A percentile compares a stretch with the other conserved stretches of the same genome.
phyloP scores from a whole-genome alignment of 768 basidiomycete genomes.

The Antrodiella citrinella region DNA sequence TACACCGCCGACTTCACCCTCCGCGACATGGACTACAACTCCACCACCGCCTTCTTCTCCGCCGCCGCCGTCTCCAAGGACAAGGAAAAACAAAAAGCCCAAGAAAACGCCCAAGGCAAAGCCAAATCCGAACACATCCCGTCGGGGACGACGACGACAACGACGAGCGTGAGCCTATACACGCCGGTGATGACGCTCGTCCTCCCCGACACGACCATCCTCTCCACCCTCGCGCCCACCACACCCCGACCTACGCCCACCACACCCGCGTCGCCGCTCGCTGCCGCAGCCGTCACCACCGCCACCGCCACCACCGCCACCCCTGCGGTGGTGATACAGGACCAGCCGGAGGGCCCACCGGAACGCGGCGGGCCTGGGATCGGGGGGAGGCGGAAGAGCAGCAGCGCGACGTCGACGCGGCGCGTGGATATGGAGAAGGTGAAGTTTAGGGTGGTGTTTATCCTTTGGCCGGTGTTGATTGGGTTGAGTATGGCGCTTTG shows the following conservation, averaged over 20 bases:
- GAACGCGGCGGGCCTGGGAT: not conserved
- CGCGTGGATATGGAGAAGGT: slow-evolving; percentile 17
- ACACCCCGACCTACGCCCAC: not conserved
- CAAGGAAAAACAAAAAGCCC: not conserved
- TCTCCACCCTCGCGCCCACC: slow-evolving; percentile 4
- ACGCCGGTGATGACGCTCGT: slow-evolving; percentile 6
- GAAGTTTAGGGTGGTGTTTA: slow-evolving; percentile 40
- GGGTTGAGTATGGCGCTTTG: slow-evolving; percentile 49
- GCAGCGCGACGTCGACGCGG: not conserved
- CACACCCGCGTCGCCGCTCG: not conserved
- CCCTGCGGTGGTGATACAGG: not conserved
- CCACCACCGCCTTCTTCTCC: not conserved
- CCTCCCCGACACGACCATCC: slow-evolving; percentile 4
- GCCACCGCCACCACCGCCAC: slow-evolving; percentile 4
- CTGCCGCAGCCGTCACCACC: not conserved
- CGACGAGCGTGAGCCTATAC: not conserved
- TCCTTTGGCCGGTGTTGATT: slow-evolving; percentile 49
- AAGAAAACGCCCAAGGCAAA: too few species aligned
- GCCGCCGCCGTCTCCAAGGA: not conserved
- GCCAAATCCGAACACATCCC: not conserved
- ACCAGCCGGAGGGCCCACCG: slow-evolving; percentile 2
- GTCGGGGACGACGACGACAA: not conserved
- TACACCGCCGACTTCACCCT: slow-evolving; percentile 50
- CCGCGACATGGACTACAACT: slow-evolving; percentile 11
- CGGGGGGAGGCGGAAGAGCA: not conserved